These are phyloP conservation scores for Yarrowia divulgata DNA, from an alignment of 805 yeast species.

Conservation along the genomic window DNA sequence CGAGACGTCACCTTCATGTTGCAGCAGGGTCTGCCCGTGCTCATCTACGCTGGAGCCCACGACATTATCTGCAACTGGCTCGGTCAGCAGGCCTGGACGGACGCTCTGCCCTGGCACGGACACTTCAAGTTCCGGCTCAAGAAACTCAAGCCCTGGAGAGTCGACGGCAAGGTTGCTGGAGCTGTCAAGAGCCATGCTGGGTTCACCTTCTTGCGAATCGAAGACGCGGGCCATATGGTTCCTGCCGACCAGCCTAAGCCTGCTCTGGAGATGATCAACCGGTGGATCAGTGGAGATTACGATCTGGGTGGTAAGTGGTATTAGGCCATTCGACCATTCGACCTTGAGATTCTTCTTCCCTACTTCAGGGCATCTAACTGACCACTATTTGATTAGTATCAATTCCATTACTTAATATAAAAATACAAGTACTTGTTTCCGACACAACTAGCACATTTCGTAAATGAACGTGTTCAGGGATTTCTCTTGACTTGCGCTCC, in stretches of 20 bases:
- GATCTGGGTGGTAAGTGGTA: background rate
- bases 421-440: no score
- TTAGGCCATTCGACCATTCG: background rate
- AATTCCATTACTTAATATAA: no score
- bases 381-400: no score
- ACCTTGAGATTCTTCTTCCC: no score
- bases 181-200: slow-evolving; percentile 70
- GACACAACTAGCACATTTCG: no score
- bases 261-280: slow-evolving; percentile 71
- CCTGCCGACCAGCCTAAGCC: slow-evolving; percentile 85
- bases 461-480: no score
- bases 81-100: slow-evolving; percentile 86
- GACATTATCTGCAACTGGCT: slow-evolving; percentile 94
- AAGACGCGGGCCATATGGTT: slow-evolving; percentile 91
- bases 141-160: slow-evolving; percentile 54
- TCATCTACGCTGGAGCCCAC: slow-evolving; percentile 91
- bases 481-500: no score
- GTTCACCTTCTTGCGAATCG: slow-evolving; percentile 79
- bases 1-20: slow-evolving; percentile 64
- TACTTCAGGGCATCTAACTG: no score
- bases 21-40: slow-evolving; percentile 70
- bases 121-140: slow-evolving; percentile 57
- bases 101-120: slow-evolving; percentile 70
- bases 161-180: slow-evolving; percentile 61
- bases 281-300: slow-evolving; percentile 62